phyloP scores from a whole-genome alignment of 495 filamentous ascomycete genomes.

The Neurospora sp. region DNA sequence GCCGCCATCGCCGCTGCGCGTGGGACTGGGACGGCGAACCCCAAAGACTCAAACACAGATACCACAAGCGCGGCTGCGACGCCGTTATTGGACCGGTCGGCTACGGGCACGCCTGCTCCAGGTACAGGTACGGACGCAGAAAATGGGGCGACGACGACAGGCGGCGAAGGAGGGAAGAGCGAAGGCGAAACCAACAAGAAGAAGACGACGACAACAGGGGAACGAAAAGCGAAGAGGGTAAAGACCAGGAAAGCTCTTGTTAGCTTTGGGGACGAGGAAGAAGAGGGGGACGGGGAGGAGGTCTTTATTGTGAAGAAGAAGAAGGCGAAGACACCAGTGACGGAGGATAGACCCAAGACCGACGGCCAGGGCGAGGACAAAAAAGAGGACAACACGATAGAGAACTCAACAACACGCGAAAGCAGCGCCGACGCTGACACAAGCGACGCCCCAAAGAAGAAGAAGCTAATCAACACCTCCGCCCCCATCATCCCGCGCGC shows the following conservation, averaged over 20 bases:
- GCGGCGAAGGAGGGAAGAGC: conserved; percentile 20
- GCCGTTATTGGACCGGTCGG: conserved; percentile 23
- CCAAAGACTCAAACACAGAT: not conserved
- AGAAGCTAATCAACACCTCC: conserved; percentile 58
- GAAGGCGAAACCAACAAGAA: conserved; percentile 35
- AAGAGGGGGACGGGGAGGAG: conserved; percentile 17
- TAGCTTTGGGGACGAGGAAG: conserved; percentile 34
- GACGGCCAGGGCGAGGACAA: conserved; percentile 13
- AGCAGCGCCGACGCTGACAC: conserved; percentile 25
- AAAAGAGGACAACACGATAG: conserved; percentile 6
- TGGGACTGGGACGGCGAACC: not conserved
- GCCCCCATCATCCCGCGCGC: conserved; percentile 64
- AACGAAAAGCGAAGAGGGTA: not conserved
- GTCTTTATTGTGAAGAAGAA: conserved; percentile 32
- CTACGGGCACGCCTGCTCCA: conserved; percentile 25
- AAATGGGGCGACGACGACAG: not conserved
- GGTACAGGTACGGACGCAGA: not conserved
- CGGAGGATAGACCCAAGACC: conserved; percentile 18
- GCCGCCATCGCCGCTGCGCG: conserved; percentile 42
- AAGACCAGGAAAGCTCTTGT: conserved; percentile 26
- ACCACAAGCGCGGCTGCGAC: conserved; percentile 19
- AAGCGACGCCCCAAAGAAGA: conserved; percentile 22
- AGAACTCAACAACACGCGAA: conserved; percentile 28
- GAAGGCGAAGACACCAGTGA: conserved; percentile 23
- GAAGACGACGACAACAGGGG: conserved; percentile 19